phyloP scores from a whole-genome alignment of 176 grass and related monocot genomes.

The Triticum turgidum region DNA sequence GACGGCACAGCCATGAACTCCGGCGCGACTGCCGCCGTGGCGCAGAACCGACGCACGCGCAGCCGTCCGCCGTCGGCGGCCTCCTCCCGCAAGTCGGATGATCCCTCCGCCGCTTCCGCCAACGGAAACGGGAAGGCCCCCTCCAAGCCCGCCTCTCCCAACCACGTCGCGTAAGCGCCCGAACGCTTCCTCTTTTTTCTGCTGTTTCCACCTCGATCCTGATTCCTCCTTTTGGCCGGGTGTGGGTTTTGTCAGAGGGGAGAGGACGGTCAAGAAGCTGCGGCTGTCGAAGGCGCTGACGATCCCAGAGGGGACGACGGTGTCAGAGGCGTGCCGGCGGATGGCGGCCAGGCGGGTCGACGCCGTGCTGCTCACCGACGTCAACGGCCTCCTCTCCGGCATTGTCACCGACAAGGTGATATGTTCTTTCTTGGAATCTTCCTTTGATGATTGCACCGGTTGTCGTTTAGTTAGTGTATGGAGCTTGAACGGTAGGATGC shows the following conservation, averaged over 20 bases:
- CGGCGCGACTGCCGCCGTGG: background rate
- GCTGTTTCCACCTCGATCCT: background rate
- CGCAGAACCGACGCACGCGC: slow-evolving; percentile 38
- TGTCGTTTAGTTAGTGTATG: background rate
- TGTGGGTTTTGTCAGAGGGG: slow-evolving; percentile 50
- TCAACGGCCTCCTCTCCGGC: slow-evolving; percentile 81
- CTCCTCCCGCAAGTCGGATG: slow-evolving; percentile 41
- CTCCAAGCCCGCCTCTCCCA: slow-evolving; percentile 45
- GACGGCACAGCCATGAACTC: slow-evolving; percentile 4
- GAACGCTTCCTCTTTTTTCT: background rate
- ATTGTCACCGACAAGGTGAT: slow-evolving; percentile 90
- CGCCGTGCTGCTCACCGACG: slow-evolving; percentile 79
- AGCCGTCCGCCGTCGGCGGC: slow-evolving; percentile 43
- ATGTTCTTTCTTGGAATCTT: background rate
- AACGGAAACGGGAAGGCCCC: slow-evolving; percentile 35
- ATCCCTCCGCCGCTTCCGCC: background rate
- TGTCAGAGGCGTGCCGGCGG: slow-evolving; percentile 77
- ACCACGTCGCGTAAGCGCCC: slow-evolving; percentile 37
- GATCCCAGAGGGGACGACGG: slow-evolving; percentile 70
- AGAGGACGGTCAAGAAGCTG: slow-evolving; percentile 90
- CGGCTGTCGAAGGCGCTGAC: slow-evolving; percentile 89
- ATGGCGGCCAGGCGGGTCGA: slow-evolving; percentile 74
- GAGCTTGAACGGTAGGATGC: background rate
- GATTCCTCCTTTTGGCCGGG: background rate
- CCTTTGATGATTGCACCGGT: background rate